Evolutionary conservation across 23 red algal genomes (phyloP).

Genomic region (Gracilariopsis chorda): DNA sequence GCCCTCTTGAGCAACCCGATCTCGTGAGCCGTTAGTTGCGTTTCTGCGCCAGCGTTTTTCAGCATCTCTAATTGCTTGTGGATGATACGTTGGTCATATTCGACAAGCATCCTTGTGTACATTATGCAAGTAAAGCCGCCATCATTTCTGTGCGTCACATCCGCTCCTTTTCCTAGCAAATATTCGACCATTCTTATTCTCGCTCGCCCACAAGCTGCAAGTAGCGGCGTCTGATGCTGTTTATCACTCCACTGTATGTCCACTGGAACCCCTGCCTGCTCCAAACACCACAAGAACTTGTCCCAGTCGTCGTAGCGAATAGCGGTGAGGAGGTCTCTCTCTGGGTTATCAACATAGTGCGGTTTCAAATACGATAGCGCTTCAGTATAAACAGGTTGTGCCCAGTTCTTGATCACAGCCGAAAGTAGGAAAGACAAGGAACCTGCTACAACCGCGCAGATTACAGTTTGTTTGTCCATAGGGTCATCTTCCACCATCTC

Average conservation of each 20-base stretch:
- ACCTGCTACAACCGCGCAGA: conserved; percentile 31
- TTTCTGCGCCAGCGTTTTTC: conserved; percentile 45
- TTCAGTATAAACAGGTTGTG: conserved; percentile 65
- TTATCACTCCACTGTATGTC: conserved; percentile 71
- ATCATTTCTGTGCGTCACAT: conserved; percentile 70
- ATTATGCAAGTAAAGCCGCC: conserved; percentile 73
- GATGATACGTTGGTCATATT: conserved; percentile 47
- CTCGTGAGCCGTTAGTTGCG: conserved; percentile 12
- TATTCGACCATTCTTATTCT: conserved; percentile 60
- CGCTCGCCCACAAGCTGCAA: conserved; percentile 61
- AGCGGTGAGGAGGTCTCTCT: conserved; percentile 53
- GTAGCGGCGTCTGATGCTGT: conserved; percentile 76
- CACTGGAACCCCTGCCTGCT: conserved; percentile 25
- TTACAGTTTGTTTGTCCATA: conserved; percentile 7
- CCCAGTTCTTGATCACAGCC: conserved; percentile 71
- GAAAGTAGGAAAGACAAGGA: conserved; percentile 54
- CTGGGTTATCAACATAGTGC: conserved; percentile 33
- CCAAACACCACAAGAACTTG: conserved; percentile 51
- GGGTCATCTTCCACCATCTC: neutral
- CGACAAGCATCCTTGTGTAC: conserved; percentile 63
- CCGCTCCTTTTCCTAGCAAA: conserved; percentile 51
- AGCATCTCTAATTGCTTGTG: conserved; percentile 49
- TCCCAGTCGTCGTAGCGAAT: conserved; percentile 83
- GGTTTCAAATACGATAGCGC: conserved; percentile 62
- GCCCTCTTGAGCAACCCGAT: neutral